These are phyloP conservation scores for Umbelopsis isabellina DNA, from an alignment of 192 early-diverging fungal genomes.

Conservation along the genomic window DNA sequence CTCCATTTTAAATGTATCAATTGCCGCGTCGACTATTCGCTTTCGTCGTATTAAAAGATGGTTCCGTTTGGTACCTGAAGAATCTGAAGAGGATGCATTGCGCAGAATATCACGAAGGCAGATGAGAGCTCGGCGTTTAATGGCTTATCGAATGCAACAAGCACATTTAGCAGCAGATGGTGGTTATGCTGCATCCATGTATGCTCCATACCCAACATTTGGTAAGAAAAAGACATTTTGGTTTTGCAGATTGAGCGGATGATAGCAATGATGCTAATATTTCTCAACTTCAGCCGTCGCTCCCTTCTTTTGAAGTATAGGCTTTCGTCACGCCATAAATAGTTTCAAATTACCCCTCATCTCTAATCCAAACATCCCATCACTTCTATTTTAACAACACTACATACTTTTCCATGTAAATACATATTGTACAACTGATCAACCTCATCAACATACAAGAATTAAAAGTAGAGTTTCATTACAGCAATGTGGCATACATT, in stretches of 20 bases:
- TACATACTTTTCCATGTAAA: no score
- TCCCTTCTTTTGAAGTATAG: no score
- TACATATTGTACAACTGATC: no score
- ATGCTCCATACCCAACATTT: slow-evolving; percentile 9
- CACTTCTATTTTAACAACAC: no score
- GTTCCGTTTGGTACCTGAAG: not conserved
- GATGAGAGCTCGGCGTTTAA: slow-evolving; percentile 4
- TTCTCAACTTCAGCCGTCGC: not conserved
- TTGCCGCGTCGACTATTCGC: not conserved
- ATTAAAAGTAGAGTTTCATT: no score
- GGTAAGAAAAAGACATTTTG: not conserved
- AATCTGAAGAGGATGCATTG: not conserved
- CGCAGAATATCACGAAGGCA: not conserved
- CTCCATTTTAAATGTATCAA: not conserved
- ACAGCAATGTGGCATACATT: no score
- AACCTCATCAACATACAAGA: no score
- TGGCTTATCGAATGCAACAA: slow-evolving; percentile 17
- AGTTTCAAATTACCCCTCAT: no score
- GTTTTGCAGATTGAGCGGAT: not conserved
- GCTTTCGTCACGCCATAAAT: no score
- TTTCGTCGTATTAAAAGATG: slow-evolving; percentile 12
- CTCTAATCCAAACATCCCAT: no score
- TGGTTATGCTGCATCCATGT: slow-evolving; percentile 11
- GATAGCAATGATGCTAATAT: not conserved
- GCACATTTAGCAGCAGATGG: slow-evolving; percentile 2